Evolutionary conservation across 2,329 filamentous ascomycete genomes (phyloP).

Genomic region (Trichoderma cornu-damae): DNA sequence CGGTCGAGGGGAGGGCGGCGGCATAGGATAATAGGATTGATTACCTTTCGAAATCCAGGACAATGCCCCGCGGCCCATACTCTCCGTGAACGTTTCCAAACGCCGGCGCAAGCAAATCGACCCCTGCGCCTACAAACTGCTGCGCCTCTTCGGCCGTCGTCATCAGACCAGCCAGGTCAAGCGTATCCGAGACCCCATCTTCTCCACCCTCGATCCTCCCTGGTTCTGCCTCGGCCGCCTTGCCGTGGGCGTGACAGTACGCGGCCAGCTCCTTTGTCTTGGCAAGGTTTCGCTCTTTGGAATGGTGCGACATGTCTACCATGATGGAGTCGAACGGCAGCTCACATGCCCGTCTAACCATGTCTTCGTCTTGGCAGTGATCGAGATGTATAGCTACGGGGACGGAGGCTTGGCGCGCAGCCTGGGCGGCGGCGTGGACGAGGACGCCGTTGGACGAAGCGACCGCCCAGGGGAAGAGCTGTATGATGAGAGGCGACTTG

Average conservation of each 20-base stretch:
- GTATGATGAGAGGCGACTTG: constrained; percentile 60
- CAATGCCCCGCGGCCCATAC: constrained; percentile 47
- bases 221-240: constrained; percentile 64
- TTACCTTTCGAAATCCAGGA: constrained; percentile 14
- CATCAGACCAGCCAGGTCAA: constrained; percentile 43
- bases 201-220: constrained; percentile 60
- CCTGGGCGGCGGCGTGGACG: constrained; percentile 50
- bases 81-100: constrained; percentile 73
- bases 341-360: constrained; percentile 52
- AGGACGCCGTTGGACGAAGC: constrained; percentile 54
- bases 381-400: constrained; percentile 60
- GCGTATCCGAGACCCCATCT: constrained; percentile 54
- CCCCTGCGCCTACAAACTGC: constrained; percentile 64
- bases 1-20: background rate
- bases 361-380: constrained; percentile 56
- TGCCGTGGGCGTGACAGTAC: constrained; percentile 58
- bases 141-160: constrained; percentile 65
- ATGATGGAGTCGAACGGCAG: constrained; percentile 65
- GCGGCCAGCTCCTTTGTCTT: constrained; percentile 56
- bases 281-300: constrained; percentile 64
- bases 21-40: too few species aligned
- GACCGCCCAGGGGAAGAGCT: constrained; percentile 67
- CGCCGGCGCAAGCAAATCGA: constrained; percentile 67
- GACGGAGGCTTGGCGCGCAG: constrained; percentile 49
- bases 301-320: constrained; percentile 72